These are phyloP conservation scores for Plantago rigida DNA, from an alignment of 305 asterid species.

Conservation along the genomic window DNA sequence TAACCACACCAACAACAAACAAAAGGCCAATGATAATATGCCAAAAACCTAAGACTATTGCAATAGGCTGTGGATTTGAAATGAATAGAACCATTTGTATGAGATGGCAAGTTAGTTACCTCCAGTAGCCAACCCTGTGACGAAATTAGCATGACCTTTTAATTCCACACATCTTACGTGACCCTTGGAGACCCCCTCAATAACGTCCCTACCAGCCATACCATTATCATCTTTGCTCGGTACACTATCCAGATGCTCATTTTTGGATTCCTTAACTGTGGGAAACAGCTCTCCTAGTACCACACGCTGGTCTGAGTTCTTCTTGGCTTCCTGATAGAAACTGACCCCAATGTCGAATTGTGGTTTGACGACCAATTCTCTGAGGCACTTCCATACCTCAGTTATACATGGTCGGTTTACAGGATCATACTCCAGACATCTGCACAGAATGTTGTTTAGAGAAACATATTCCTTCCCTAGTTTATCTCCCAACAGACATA, in stretches of 20 bases:
- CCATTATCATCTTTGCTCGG: conserved; percentile 25
- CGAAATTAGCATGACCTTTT: conserved; percentile 67
- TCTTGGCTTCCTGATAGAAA: conserved; percentile 26
- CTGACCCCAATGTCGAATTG: conserved; percentile 29
- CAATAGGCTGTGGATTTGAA: not conserved
- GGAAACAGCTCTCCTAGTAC: conserved; percentile 46
- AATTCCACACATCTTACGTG: conserved; percentile 49
- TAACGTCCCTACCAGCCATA: conserved; percentile 33
- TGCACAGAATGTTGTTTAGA: conserved; percentile 38
- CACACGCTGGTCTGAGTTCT: conserved; percentile 30
- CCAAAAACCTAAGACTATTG: not conserved
- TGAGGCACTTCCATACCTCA: conserved; percentile 61
- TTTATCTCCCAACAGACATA: conserved; percentile 35
- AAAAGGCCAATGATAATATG: not conserved
- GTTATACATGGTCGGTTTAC: conserved; percentile 45
- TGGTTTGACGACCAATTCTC: conserved; percentile 42
- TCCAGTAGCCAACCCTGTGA: conserved; percentile 70
- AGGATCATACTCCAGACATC: conserved; percentile 53
- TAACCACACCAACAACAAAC: too few species aligned
- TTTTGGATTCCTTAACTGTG: conserved; percentile 26
- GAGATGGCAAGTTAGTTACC: conserved; percentile 33
- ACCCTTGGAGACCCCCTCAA: conserved; percentile 42
- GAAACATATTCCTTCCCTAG: conserved; percentile 34
- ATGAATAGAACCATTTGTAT: too few species aligned
- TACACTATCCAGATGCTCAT: conserved; percentile 24